Base-by-base conservation (phyloP, 2,329 filamentous ascomycete species). In the Elsinoe necatrix region DNA sequence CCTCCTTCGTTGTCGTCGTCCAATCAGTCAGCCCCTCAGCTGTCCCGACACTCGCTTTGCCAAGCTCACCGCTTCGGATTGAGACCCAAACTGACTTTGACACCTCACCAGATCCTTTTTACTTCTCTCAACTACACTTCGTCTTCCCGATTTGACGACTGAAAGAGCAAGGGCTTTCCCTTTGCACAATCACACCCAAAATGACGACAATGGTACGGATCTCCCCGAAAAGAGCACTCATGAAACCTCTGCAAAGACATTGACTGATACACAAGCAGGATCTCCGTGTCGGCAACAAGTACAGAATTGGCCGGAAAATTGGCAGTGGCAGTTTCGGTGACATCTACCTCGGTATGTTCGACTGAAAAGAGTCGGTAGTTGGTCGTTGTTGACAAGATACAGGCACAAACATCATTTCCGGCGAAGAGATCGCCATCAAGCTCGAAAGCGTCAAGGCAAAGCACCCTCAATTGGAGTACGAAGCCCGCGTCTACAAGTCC, bases 381-480 rank as follows among this genome's bases (percentile, higher is more conserved):
- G 35, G 61, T 57, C 18, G 23, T 2, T 34, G 43, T 57, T 63
- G 21, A 63, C 25, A 34, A 41, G 11, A 23, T 20, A 45, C 62
- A 85, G 93, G 93, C 67, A 98, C 93, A 73, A 97, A 98, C 80
- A 97, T 98, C 77, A 97, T 97, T 75, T 97, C 93, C 3, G 93
- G 93, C 61, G 93, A 98, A 75, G 93, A 98, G 76, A 97, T 98
- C 67, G 93, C 93, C 72, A 98, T 98, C 80, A 98, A 98, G 80
- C 89, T 98, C 60, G 93, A 98, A 77, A 95, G 89, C 63, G 92
- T 97, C 77, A 98, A 98, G 82, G 92, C 93, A 71, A 97, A 98
- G 81, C 93, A 97, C 74, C 93, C 93, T 58, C 93, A 97, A 75
- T 84, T 98, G 61, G 93, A 97, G 75, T 97, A 97, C 80, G 93